A percentile compares a stretch with the other conserved stretches of the same genome.
phyloP scores from a whole-genome alignment of 2,329 filamentous ascomycete genomes.

The Colletotrichum salicis region DNA sequence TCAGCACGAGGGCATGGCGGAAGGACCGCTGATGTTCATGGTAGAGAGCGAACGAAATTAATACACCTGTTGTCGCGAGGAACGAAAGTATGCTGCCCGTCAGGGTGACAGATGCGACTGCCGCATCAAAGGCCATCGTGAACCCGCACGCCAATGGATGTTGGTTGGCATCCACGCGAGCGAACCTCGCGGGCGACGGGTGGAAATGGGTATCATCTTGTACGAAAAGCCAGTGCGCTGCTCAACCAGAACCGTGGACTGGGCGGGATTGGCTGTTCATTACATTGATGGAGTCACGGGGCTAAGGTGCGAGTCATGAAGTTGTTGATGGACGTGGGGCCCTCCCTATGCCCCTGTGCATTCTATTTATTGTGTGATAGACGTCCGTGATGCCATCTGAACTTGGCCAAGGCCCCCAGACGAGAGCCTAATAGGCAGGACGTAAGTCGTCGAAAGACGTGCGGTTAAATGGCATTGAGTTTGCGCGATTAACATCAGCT shows the following conservation, averaged over 20 bases:
- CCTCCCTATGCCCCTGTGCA: conserved; percentile 12
- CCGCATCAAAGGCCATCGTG: conserved; percentile 34
- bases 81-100: conserved; percentile 34
- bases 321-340: conserved; percentile 27
- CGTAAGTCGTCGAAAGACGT: background rate
- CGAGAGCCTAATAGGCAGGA: background rate
- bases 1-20: conserved; percentile 40
- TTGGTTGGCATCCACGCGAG: conserved; percentile 23
- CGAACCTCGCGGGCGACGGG: background rate
- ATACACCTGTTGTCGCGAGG: conserved; percentile 25
- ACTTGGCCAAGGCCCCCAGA: background rate
- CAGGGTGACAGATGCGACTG: conserved; percentile 29
- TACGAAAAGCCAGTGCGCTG: conserved; percentile 20
- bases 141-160: conserved; percentile 31
- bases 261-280: conserved; percentile 19
- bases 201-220: conserved; percentile 34
- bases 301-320: conserved; percentile 31
- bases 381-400: conserved; percentile 26
- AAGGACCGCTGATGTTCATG: conserved; percentile 38
- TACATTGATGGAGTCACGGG: conserved; percentile 27
- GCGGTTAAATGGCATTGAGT: background rate
- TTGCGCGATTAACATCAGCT: background rate
- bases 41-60: conserved; percentile 31
- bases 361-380: conserved; percentile 33
- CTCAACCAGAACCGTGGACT: background rate